Evolutionary conservation across 1,284 basidiomycete species (phyloP), one percentile per base, ranked within the genome.

Genomic region (Bondarzewia mesenterica): DNA sequence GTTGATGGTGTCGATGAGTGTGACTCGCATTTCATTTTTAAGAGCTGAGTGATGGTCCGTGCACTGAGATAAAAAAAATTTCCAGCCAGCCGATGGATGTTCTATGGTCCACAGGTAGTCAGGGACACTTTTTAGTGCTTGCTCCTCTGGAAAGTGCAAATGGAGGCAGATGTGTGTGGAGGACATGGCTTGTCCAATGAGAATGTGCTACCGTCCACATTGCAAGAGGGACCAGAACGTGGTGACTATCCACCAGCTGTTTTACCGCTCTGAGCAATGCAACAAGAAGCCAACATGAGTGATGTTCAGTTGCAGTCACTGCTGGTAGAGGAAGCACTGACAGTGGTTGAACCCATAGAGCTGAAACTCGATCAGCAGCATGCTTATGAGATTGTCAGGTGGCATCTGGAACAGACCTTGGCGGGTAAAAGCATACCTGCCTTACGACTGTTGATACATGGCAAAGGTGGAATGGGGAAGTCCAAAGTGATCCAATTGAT

Each of bases 401-500:
- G 56, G 51, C 66, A 69, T 38, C 27, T 66, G 4, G 7, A 55
- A 0, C 42, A 59, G 20, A 67, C 52, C 2, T 20, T 63, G 5
- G 27, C 41, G 4, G 58, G 58, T 1, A 20, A 37, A 2, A 32
- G 54, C 0, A 56, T 57, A 5, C 50, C 47, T 3, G 66, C 57
- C 8, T 51, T 70, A 1, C 52, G 53, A 0, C 64, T 69, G 64
- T 18, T 61, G 2, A 51, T 69, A 2, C 50, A 60, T 15, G 67
- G 66, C 2, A 63, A 67, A 50, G 67, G 67, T 2, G 67, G 68
- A 0, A 66, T 64, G 1, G 68, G 67, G 0, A 70, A 70, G 48
- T 69, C 66, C 1, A 58, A 51, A 18, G 62, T 67, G 1, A 67
- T 69, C 16, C 62, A 69, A 45, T 64, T 56, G 0, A 52, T 66